A percentile compares a stretch with the other conserved stretches of the same genome.
phyloP scores from a whole-genome alignment of 768 basidiomycete genomes.

The Lactifluus piperatus region DNA sequence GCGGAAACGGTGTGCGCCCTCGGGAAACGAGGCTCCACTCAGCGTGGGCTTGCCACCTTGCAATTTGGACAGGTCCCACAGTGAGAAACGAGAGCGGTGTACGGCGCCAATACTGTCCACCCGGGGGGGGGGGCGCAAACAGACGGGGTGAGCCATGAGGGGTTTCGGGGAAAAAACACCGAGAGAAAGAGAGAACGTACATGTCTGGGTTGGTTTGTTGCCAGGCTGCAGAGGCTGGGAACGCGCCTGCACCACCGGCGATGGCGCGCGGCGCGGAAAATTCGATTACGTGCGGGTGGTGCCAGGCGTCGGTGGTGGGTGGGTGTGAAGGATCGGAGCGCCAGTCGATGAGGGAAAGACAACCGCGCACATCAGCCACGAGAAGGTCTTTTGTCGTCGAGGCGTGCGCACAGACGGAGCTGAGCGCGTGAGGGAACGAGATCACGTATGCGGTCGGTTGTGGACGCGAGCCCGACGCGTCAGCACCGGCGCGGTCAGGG shows the following conservation, averaged over 20 bases:
- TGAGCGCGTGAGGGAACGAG: conserved; percentile 63
- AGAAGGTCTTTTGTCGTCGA: conserved; percentile 70
- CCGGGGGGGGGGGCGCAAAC: neutral
- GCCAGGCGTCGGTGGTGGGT: conserved; percentile 45
- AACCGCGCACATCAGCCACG: conserved; percentile 66
- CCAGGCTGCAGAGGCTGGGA: conserved; percentile 62
- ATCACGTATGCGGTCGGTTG: conserved; percentile 77
- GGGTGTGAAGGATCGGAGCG: conserved; percentile 53
- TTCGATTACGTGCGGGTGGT: conserved; percentile 57
- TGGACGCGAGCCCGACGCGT: conserved; percentile 32
- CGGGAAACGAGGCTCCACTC: conserved; percentile 54
- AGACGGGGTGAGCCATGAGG: no score
- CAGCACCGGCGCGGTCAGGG: conserved; percentile 5
- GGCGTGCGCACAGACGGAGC: conserved; percentile 60
- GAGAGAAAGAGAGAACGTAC: conserved; percentile 30
- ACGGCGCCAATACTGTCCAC: conserved; percentile 58
- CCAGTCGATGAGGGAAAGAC: conserved; percentile 78
- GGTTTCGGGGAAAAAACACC: neutral
- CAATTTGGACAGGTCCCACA: conserved; percentile 70
- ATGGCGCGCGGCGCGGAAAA: conserved; percentile 63
- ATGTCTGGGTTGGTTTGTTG: conserved; percentile 59
- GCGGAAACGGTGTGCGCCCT: conserved; percentile 64
- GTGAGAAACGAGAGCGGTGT: conserved; percentile 59
- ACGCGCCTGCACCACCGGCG: conserved; percentile 39
- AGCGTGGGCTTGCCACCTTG: conserved; percentile 64